Base-by-base conservation (phyloP, 2,329 filamentous ascomycete genomes). In the Penicillium sp. region DNA sequence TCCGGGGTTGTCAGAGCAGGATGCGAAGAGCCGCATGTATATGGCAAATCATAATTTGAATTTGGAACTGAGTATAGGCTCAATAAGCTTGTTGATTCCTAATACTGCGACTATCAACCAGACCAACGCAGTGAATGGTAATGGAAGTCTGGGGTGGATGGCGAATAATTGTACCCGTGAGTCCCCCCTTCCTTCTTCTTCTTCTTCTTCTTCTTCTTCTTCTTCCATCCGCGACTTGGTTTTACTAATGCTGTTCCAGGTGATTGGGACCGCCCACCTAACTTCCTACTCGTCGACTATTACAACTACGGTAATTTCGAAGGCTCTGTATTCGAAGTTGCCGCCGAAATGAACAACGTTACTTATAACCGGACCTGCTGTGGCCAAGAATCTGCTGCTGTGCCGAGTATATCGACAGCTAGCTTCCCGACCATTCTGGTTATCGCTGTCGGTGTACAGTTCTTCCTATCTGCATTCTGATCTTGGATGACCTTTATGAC, bases 1-100 rank as follows among this genome's bases (percentile, higher is more conserved):
- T 0, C 91, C 91, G 0, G 80, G 85, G 46, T 79, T 96, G 59
- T 70, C 79, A 2, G 71, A 74, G 0, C 77, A 82, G 2, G 81
- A 85, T 7, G 83, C 85, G 0, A 79, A 81, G 60, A 81, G 88
- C 33, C 84, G 88, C 46, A 82, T 96, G 77, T 96, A 93, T 74
- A 83, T 97, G 71, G 85, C 90, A 70, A 97, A 97, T 77, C 93
- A 97, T 80, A 97, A 97, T 73, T 83, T 97, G 60, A 97, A 97
- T 75, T 84, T 89, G 61, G 84, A 93, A 66, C 85, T 96, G 63
- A 84, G 84, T 56, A 77, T 96, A 38, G 85, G 88, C 2, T 86
- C 86, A 33, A 73, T 84, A 16, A 80, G 83, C 22, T 73, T 95
- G 49, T 79, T 93, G 7, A 88, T 95, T 13, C 92, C 92, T 0